phyloP scores from a whole-genome alignment of 305 asterid species.

The Fraxinus sp. region DNA sequence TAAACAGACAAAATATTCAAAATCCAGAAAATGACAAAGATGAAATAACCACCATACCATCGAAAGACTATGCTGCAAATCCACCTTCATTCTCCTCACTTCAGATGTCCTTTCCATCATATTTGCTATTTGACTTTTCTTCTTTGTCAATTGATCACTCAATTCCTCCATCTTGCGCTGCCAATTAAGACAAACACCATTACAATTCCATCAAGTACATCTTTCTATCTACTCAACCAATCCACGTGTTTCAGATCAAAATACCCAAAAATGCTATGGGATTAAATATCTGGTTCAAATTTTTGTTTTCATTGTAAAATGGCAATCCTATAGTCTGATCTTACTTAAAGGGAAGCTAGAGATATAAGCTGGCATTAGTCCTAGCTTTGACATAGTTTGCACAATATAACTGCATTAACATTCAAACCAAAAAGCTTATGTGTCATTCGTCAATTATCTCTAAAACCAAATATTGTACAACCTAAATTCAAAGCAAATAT shows the following conservation, averaged over 20 bases:
- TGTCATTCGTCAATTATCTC: not conserved
- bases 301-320: not conserved
- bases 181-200: constrained; percentile 31
- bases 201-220: constrained; percentile 22
- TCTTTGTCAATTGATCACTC: constrained; percentile 49
- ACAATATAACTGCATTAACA: not conserved
- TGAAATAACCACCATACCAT: constrained; percentile 47
- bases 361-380: not conserved
- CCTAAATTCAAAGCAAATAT: not conserved
- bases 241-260: not conserved
- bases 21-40: constrained; percentile 6
- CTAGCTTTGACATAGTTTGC: not conserved
- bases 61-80: constrained; percentile 53
- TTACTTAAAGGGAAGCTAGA: not conserved
- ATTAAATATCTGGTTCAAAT: not conserved
- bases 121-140: constrained; percentile 53
- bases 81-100: constrained; percentile 65
- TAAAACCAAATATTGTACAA: not conserved
- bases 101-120: constrained; percentile 71
- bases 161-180: constrained; percentile 68
- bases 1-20: constrained; percentile 7
- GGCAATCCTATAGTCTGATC: not conserved
- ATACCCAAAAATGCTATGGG: not conserved
- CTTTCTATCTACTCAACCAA: constrained; percentile 13
- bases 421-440: not conserved